Conservation (phyloP, 352 stramenopile genomes). For the Aphanomyces astaci region DNA sequence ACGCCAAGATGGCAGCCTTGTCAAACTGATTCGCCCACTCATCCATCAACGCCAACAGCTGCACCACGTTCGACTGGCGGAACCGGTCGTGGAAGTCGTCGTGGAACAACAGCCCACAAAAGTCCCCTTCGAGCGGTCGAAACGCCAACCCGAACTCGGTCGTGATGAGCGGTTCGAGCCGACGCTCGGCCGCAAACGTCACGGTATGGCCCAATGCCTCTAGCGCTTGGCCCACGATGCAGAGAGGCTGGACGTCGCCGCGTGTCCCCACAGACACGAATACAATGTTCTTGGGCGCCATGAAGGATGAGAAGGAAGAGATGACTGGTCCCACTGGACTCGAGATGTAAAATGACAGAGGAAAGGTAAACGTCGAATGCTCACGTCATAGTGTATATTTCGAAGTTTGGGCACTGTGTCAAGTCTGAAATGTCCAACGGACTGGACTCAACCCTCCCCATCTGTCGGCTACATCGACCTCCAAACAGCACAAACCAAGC, state of each 20-base stretch:
- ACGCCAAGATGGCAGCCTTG: neutral
- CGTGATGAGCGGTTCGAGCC: slow-evolving; percentile 7
- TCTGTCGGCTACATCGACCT: no score
- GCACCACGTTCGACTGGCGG: neutral
- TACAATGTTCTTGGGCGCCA: slow-evolving; percentile 5
- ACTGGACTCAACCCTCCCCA: no score
- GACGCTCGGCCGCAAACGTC: slow-evolving; percentile 2
- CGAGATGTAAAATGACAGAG: no score
- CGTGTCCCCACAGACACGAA: slow-evolving; percentile 11
- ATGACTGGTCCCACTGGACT: no score
- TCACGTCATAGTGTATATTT: no score
- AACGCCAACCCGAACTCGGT: slow-evolving; percentile 13
- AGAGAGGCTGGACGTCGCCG: slow-evolving; percentile 18
- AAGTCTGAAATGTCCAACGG: no score
- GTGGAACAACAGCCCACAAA: neutral
- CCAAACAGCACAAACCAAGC: no score
- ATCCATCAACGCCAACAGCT: neutral
- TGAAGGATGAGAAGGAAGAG: no score
- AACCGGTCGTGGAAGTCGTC: neutral
- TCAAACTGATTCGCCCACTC: slow-evolving; percentile 3
- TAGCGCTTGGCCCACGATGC: slow-evolving; percentile 14
- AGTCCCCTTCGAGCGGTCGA: neutral
- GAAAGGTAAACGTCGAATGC: no score
- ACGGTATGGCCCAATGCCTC: slow-evolving; percentile 7
- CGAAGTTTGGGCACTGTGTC: no score